Conservation (phyloP, 768 basidiomycete species). For the Lactarius evosmus region DNA sequence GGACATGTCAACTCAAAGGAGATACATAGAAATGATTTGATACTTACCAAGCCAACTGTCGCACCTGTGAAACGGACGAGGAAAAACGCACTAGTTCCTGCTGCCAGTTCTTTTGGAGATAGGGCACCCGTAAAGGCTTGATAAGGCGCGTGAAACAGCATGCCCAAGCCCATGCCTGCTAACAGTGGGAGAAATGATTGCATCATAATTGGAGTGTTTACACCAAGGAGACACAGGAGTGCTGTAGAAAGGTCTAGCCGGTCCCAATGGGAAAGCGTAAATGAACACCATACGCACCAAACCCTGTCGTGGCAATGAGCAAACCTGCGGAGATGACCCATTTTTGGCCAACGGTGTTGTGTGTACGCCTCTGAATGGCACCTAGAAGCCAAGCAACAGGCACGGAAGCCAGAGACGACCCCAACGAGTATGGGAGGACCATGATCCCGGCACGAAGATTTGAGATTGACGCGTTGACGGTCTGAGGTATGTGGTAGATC, state of each 20-base stretch:
- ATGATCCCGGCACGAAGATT: slow-evolving; percentile 70
- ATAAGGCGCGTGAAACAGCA: slow-evolving; percentile 84
- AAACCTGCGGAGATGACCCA: slow-evolving; percentile 61
- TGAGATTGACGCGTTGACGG: slow-evolving; percentile 58
- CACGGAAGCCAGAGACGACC: slow-evolving; percentile 80
- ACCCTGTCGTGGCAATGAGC: slow-evolving; percentile 62
- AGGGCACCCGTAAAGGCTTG: slow-evolving; percentile 71
- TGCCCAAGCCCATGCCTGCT: slow-evolving; percentile 74
- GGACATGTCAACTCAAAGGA: slow-evolving; percentile 15
- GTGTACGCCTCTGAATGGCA: slow-evolving; percentile 54
- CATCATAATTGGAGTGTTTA: slow-evolving; percentile 42
- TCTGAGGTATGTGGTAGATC: slow-evolving; percentile 42
- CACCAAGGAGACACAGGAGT: slow-evolving; percentile 60
- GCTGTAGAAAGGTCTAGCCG: slow-evolving; percentile 41
- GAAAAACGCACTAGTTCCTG: slow-evolving; percentile 84
- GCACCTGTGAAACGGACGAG: slow-evolving; percentile 85
- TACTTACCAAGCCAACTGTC: slow-evolving; percentile 70
- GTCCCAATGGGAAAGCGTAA: not conserved
- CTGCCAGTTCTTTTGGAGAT: slow-evolving; percentile 62
- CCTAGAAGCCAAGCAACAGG: slow-evolving; percentile 83
- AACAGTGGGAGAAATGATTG: slow-evolving; percentile 64
- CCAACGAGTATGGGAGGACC: slow-evolving; percentile 81
- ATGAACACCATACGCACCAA: slow-evolving; percentile 47
- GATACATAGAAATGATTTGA: slow-evolving; percentile 1
- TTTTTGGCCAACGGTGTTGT: slow-evolving; percentile 63